These are phyloP conservation scores for Blastomyces gilchristii DNA, from an alignment of 2,329 filamentous ascomycete species.

Conservation along the genomic window DNA sequence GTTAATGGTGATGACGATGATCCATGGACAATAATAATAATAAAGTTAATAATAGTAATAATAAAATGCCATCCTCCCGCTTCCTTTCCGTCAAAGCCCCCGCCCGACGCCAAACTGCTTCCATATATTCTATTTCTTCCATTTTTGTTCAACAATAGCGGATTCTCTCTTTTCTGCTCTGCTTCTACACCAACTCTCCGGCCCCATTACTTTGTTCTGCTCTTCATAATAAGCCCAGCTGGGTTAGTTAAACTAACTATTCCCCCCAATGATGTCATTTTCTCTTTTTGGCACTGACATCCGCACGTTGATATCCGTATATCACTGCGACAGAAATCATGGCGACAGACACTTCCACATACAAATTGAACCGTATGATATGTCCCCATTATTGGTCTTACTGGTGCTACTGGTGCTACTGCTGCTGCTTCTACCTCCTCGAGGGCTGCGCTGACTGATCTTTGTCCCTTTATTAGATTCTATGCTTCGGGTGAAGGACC, in stretches of 20 bases:
- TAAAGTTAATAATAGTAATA: too few species aligned
- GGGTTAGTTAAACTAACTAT: too few species aligned
- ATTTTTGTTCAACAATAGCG: background rate
- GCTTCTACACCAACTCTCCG: background rate
- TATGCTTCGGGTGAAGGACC: constrained; percentile 91
- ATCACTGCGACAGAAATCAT: constrained; percentile 33
- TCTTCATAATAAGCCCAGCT: background rate
- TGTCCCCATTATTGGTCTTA: constrained; percentile 23
- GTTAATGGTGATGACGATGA: too few species aligned
- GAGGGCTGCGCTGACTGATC: constrained; percentile 12
- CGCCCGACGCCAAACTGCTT: background rate
- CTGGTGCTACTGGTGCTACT: constrained; percentile 12
- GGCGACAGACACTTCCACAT: constrained; percentile 50
- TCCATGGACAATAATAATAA: too few species aligned
- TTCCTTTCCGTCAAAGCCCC: background rate
- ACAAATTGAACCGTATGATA: constrained; percentile 54
- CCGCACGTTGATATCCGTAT: background rate
- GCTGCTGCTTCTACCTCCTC: constrained; percentile 6
- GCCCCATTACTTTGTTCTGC: background rate
- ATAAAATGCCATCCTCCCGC: too few species aligned
- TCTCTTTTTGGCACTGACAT: background rate
- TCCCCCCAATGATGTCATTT: background rate
- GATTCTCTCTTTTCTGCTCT: background rate
- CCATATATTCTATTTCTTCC: too few species aligned
- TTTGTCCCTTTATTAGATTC: constrained; percentile 25